Evolutionary conservation across 1,139 yeast genomes (phyloP), one percentile per base, ranked within the genome.

Genomic region (Yamadazyma triangularis): DNA sequence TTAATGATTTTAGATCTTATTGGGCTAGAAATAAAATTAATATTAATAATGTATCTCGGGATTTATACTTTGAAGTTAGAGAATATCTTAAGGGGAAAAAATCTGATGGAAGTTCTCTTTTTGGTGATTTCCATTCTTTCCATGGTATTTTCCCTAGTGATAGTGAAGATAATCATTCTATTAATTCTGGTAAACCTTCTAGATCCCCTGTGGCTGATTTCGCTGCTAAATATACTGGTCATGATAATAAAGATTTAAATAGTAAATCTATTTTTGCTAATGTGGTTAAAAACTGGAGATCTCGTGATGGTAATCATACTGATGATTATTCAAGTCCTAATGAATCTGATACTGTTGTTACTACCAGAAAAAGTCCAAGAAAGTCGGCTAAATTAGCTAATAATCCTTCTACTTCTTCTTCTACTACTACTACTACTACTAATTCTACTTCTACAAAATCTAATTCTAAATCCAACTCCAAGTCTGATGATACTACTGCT

Each of bases 1-100:
- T 91, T 39, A 76, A 67, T 41, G 96, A 88, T 45, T 89, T 91
- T 62, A 72, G 96, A 46, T 76, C 79, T 8, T 81, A 86, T 52
- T 85, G 94, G 75, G 77, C 80, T 59, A 84, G 77, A 54, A 79
- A 83, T 47, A 81, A 75, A 45, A 70, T 68, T 34, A 79, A 78
- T 49, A 60, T 85, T 44, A 85, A 84, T 53, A 78, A 76, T 44
- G 83, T 82, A 6, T 81, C 94, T 11, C 77, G 79, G 48, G 96
- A 87, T 55, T 63, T 87, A 35, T 86, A 87, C 55, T 79, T 84
- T 43, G 95, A 88, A 55, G 84, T 83, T 21, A 65, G 91, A 42
- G 91, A 83, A 52, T 77, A 82, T 45, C 61, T 87, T 53, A 65
- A 77, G 42, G 70, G 74, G 8, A 66, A 66, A 52, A 73, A 68